Percentiles rank a stretch among this genome's conserved stretches.
These are phyloP conservation scores for Evernia prunastri DNA, from an alignment of 495 filamentous ascomycete species.

Conservation along the genomic window DNA sequence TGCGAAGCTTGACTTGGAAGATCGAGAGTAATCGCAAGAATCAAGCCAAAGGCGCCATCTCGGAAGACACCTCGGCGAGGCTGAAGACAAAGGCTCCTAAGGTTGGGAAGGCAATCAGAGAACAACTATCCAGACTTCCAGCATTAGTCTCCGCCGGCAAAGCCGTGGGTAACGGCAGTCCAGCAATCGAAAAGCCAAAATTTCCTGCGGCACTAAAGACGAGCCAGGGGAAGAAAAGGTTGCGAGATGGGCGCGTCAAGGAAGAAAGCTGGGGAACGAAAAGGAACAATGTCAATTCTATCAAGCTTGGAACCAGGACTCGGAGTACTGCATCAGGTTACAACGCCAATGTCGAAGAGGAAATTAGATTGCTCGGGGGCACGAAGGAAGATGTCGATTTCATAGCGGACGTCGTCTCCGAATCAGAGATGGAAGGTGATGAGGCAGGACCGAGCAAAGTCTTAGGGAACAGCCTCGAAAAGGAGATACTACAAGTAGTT, in stretches of 20 bases:
- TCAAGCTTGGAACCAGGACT: constrained; percentile 6
- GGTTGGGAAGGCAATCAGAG: not conserved
- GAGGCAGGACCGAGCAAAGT: constrained; percentile 28
- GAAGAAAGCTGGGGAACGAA: not conserved
- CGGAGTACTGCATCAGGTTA: not conserved
- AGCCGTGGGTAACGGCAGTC: not conserved
- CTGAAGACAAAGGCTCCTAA: not conserved
- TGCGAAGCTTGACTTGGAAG: constrained; percentile 21
- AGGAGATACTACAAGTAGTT: constrained; percentile 39
- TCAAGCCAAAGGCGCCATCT: not conserved
- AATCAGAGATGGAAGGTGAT: constrained; percentile 49
- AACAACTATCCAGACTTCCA: constrained; percentile 1
- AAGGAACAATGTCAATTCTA: not conserved
- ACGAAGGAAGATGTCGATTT: constrained; percentile 68
- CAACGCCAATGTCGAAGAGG: constrained; percentile 33
- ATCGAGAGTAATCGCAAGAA: constrained; percentile 22
- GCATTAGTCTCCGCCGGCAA: not conserved
- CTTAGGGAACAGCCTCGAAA: constrained; percentile 29
- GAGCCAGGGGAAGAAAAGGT: constrained; percentile 25
- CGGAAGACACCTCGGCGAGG: not conserved
- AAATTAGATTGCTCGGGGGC: constrained; percentile 71
- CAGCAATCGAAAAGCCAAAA: not conserved
- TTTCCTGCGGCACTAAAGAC: not conserved
- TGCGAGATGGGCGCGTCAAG: constrained; percentile 24
- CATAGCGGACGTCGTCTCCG: constrained; percentile 55